phyloP scores from a whole-genome alignment of 805 yeast species.

The Spencermartinsiella europaea region DNA sequence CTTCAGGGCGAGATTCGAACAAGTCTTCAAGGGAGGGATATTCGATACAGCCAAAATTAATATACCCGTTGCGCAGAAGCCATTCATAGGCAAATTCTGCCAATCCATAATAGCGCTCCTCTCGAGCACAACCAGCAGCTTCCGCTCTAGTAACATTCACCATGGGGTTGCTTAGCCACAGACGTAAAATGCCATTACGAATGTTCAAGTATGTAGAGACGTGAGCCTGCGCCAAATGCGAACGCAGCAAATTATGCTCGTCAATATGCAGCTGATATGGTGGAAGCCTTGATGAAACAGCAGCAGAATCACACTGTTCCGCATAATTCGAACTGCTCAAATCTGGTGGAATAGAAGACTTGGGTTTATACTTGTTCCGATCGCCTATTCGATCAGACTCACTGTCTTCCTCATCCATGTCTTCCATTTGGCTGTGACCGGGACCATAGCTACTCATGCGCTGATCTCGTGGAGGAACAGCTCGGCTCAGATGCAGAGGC shows the following conservation, averaged over 20 bases:
- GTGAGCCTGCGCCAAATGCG: slow-evolving; percentile 32
- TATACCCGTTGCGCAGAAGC: slow-evolving; percentile 38
- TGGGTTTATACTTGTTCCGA: slow-evolving; percentile 30
- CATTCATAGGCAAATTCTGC: slow-evolving; percentile 42
- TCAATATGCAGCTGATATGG: slow-evolving; percentile 34
- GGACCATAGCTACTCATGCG: background rate
- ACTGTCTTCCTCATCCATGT: background rate
- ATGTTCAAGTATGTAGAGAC: slow-evolving; percentile 39
- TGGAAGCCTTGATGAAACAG: slow-evolving; percentile 35
- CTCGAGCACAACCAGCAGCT: slow-evolving; percentile 40
- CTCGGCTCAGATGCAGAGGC: slow-evolving; percentile 5
- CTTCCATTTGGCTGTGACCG: background rate
- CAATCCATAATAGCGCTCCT: slow-evolving; percentile 34
- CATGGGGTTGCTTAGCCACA: slow-evolving; percentile 40
- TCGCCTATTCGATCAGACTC: slow-evolving; percentile 9
- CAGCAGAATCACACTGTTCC: slow-evolving; percentile 37
- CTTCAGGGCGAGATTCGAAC: slow-evolving; percentile 21
- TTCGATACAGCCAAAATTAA: slow-evolving; percentile 39
- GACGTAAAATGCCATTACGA: slow-evolving; percentile 37
- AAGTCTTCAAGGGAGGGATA: slow-evolving; percentile 19
- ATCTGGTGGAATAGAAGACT: slow-evolving; percentile 37
- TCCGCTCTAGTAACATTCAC: slow-evolving; percentile 37
- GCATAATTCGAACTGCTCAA: slow-evolving; percentile 32
- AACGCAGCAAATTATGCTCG: slow-evolving; percentile 34
- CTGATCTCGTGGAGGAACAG: slow-evolving; percentile 3